Conservation (phyloP, 148 eudicot genomes). For the Silene uniflora region DNA sequence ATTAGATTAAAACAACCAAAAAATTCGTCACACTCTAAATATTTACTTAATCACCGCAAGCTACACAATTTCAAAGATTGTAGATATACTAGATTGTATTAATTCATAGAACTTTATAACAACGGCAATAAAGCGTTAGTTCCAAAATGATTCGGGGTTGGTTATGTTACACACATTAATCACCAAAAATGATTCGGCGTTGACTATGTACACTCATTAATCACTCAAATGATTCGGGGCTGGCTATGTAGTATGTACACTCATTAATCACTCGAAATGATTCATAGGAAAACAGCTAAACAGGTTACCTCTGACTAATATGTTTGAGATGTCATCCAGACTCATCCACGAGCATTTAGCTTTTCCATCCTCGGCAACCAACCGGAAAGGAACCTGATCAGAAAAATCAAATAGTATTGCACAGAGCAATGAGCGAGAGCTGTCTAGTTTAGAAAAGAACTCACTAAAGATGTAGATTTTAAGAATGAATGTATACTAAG, state of each 20-base stretch:
- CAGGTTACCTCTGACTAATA: slow-evolving; percentile 61
- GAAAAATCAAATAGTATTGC: slow-evolving; percentile 16
- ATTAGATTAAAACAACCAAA: not conserved
- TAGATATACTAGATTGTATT: not conserved
- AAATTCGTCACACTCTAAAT: not conserved
- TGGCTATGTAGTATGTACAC: not conserved
- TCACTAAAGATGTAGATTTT: not conserved
- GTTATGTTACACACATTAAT: too few relatives aligned
- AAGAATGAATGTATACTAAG: slow-evolving; percentile 4
- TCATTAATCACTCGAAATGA: not conserved
- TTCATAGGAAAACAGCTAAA: not conserved
- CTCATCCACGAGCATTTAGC: slow-evolving; percentile 89
- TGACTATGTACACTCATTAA: not conserved
- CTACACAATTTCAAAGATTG: not conserved
- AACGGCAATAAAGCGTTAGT: not conserved
- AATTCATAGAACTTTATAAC: not conserved
- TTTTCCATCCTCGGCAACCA: slow-evolving; percentile 98
- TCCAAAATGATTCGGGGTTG: not conserved
- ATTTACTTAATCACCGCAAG: not conserved
- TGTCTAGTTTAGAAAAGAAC: not conserved
- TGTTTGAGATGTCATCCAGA: slow-evolving; percentile 74
- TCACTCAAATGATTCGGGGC: not conserved
- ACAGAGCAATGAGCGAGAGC: not conserved
- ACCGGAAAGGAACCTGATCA: slow-evolving; percentile 78
- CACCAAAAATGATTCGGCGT: too few relatives aligned